A percentile compares a stretch with the other conserved stretches of the same genome.
phyloP scores from a whole-genome alignment of 177 flowering plant genomes.

The Vitis hybrid region DNA sequence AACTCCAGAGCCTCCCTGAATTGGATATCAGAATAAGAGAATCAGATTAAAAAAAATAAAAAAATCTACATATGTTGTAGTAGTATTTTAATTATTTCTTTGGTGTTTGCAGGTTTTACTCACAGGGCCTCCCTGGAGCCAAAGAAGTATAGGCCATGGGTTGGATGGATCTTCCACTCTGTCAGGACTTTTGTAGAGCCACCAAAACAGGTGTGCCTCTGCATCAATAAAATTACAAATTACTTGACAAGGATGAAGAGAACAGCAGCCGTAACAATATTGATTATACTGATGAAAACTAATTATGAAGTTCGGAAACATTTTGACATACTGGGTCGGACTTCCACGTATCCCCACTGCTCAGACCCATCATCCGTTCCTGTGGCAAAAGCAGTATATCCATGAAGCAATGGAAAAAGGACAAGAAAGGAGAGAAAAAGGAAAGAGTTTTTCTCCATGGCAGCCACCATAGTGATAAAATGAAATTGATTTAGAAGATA shows the following conservation, averaged over 20 bases:
- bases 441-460: slow-evolving; percentile 16
- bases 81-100: no score
- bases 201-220: slow-evolving; percentile 60
- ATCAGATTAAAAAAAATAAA: neutral
- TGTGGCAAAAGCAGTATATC: slow-evolving; percentile 11
- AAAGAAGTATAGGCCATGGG: slow-evolving; percentile 46
- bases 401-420: slow-evolving; percentile 11
- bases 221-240: neutral
- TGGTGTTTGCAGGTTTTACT: neutral
- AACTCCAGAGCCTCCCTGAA: slow-evolving; percentile 35
- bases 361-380: slow-evolving; percentile 39
- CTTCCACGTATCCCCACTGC: slow-evolving; percentile 46
- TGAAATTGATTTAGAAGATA: no score
- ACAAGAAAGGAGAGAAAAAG: slow-evolving; percentile 13
- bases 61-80: neutral
- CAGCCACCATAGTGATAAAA: no score
- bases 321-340: slow-evolving; percentile 34
- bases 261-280: neutral
- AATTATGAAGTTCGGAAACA: no score
- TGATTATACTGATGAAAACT: no score
- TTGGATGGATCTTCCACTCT: slow-evolving; percentile 32
- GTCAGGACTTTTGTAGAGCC: slow-evolving; percentile 46
- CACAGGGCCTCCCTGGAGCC: slow-evolving; percentile 62
- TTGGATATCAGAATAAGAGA: neutral
- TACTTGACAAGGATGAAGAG: neutral